phyloP scores from a whole-genome alignment of 2,329 filamentous ascomycete genomes.

The Xylaria multiplex region DNA sequence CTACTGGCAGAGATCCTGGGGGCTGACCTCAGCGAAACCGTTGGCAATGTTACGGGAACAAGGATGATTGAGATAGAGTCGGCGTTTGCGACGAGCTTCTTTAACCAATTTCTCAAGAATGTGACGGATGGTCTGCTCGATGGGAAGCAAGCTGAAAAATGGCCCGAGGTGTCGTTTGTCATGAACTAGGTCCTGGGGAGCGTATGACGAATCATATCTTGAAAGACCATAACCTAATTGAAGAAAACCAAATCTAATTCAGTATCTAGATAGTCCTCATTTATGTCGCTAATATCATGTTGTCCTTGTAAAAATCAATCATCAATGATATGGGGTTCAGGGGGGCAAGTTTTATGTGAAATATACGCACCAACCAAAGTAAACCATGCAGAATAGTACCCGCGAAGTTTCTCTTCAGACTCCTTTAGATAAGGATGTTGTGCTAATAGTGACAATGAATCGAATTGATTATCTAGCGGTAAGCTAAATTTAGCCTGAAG shows the following conservation, averaged over 20 bases:
- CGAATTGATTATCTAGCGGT: too few relatives aligned
- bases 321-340: background rate
- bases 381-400: too few relatives aligned
- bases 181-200: background rate
- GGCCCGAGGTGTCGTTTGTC: constrained; percentile 19
- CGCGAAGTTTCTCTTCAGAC: too few relatives aligned
- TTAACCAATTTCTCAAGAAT: constrained; percentile 27
- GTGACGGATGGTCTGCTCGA: constrained; percentile 1
- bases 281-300: background rate
- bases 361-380: too few relatives aligned
- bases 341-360: background rate
- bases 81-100: constrained; percentile 22
- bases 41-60: constrained; percentile 23
- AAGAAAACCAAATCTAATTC: background rate
- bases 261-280: background rate
- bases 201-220: background rate
- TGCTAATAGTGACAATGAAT: too few relatives aligned
- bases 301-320: background rate
- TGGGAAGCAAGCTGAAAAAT: background rate
- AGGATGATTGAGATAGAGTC: constrained; percentile 27
- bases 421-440: too few relatives aligned
- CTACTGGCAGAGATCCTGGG: constrained; percentile 13
- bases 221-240: background rate
- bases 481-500: too few relatives aligned
- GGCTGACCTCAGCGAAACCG: background rate